Conservation (phyloP, 176 grass and related monocot species). For the Neostapfia colusana region DNA sequence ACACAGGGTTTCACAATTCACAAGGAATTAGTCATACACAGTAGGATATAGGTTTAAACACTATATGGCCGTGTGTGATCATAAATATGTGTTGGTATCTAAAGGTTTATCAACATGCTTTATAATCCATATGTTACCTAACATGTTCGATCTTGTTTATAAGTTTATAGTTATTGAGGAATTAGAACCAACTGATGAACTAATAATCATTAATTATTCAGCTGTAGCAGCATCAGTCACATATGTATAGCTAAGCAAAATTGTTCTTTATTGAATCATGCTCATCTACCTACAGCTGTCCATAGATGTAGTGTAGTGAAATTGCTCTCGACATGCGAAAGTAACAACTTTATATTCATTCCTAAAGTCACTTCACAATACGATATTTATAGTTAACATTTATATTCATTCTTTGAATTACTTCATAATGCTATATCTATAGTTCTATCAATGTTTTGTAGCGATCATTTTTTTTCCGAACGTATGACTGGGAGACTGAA, state of each 20-base stretch:
- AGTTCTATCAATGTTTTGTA: neutral
- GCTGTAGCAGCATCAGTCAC: neutral
- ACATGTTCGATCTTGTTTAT: neutral
- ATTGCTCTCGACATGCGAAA: neutral
- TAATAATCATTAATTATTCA: neutral
- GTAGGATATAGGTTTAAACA: too few species aligned
- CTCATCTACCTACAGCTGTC: neutral
- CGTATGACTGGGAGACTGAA: neutral
- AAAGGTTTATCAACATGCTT: neutral
- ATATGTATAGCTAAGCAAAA: neutral
- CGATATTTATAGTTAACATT: neutral
- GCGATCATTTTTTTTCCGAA: neutral
- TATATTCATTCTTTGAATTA: neutral
- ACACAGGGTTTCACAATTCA: neutral
- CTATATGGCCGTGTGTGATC: too few species aligned
- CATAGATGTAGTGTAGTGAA: neutral
- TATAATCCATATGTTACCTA: neutral
- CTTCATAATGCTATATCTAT: neutral
- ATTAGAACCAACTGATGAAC: neutral
- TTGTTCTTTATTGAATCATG: constrained; percentile 5
- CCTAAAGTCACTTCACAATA: neutral
- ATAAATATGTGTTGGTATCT: too few species aligned
- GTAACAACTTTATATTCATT: neutral
- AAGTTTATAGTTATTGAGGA: constrained; percentile 8
- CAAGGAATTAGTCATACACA: neutral